Evolutionary conservation across 2,329 filamentous ascomycete species (phyloP), one percentile per base, ranked within the genome.

Genomic region (Fusarium liriodendri): DNA sequence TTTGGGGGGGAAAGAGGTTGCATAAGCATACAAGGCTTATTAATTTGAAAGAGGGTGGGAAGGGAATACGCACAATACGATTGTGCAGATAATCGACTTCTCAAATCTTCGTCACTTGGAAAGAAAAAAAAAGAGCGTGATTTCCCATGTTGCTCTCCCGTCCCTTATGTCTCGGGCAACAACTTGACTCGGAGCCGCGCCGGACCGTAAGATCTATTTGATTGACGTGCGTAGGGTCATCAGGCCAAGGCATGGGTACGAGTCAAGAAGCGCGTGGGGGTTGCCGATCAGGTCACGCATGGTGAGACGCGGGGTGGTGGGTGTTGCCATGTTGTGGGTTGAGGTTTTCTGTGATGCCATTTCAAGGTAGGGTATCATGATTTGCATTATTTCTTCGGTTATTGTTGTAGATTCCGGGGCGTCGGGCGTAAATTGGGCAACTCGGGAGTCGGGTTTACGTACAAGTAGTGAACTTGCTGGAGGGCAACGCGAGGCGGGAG

Each of bases 111-210:
- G 67, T 59, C 62, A 64, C 70, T 18, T 6, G 13, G 5, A 20
- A 40, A 20, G 14, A 29, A n/a, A n/a, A n/a, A 38, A 57, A 38
- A 38, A 42, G 47, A 40, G 22, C 13, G 25, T 40, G 35, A 35
- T 58, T 57, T 45, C 25, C 10, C 29, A 59, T 55, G 67, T 52
- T 35, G 59, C 67, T 73, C 59, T 71, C 69, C 62, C 62, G 61
- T 6, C 42, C 42, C 27, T 37, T 37, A 14, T 64, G 62, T 64
- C 54, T 64, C 42, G 11, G 14, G 27, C 29, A 32, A 32, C 47
- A n/a, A 20, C 18, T 27, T 18, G 6, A 29, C 25, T 47, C 52
- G 55, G 35, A 58, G 22, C 55, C 55, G 55, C 22, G 33, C 32
- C 32, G 18, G 54, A 18, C n/a, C 27, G 42, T 20, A 32, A 32